These are phyloP conservation scores for Solanum habrochaites DNA, from an alignment of 257 asterid species.

Conservation along the genomic window DNA sequence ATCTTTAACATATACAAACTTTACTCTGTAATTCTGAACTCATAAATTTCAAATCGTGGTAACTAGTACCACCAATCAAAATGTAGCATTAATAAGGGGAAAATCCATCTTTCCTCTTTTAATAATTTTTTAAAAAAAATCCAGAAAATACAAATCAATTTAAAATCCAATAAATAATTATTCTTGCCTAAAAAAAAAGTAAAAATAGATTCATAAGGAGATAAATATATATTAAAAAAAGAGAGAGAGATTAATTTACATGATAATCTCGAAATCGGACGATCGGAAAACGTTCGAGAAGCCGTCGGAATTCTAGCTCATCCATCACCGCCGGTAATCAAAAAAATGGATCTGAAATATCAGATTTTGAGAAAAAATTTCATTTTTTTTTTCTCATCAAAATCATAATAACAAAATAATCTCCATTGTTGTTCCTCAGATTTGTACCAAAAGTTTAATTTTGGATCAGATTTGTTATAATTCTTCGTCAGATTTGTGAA, in stretches of 20 bases:
- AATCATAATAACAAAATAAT: background rate
- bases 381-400: background rate
- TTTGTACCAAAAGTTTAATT: background rate
- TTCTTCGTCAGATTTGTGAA: no score
- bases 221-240: background rate
- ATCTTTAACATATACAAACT: background rate
- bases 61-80: background rate
- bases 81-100: background rate
- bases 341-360: background rate
- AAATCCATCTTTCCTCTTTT: background rate
- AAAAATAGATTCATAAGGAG: background rate
- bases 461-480: background rate
- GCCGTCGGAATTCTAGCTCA: slow-evolving; percentile 45
- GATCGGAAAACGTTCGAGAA: slow-evolving; percentile 61
- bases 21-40: no score
- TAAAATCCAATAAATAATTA: background rate
- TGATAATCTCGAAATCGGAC: slow-evolving; percentile 60
- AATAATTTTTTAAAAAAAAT: background rate
- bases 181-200: background rate
- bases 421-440: background rate
- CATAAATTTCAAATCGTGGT: background rate
- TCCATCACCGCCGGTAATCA: slow-evolving; percentile 20
- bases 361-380: background rate
- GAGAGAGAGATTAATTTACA: slow-evolving; percentile 16
- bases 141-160: background rate